A percentile compares a stretch with the other conserved stretches of the same genome.
Conservation (phyloP, 441 rosid species). For the Omphalea diandra region DNA sequence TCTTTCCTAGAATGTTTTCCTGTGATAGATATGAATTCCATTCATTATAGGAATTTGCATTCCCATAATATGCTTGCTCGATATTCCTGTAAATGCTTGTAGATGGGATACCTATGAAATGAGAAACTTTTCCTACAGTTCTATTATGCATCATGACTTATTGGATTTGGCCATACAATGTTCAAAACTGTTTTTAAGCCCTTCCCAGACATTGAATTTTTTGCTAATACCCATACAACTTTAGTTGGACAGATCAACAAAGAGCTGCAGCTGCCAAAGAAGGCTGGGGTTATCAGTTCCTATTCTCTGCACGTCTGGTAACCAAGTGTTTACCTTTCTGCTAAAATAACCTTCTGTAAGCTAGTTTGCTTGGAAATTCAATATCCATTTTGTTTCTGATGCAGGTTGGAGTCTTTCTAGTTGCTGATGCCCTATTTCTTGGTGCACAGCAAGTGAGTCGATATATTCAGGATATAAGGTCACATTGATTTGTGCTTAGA, state of each 20-base stretch:
- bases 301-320: constrained; percentile 84
- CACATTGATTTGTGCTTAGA: constrained; percentile 41
- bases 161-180: background rate
- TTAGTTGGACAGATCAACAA: constrained; percentile 97
- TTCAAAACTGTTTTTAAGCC: background rate
- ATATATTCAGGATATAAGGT: constrained; percentile 63
- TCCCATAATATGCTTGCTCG: background rate
- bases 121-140: background rate
- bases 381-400: constrained; percentile 19
- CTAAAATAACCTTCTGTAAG: background rate
- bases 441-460: constrained; percentile 69
- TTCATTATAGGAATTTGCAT: background rate
- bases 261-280: constrained; percentile 88
- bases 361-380: background rate
- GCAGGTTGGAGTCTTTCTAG: constrained; percentile 68
- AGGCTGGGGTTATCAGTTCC: constrained; percentile 84
- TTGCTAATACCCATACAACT: constrained; percentile 16
- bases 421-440: constrained; percentile 69
- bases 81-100: constrained; percentile 2
- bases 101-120: background rate
- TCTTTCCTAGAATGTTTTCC: background rate
- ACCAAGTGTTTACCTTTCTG: constrained; percentile 10
- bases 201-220: background rate
- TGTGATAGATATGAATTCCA: background rate
- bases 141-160: background rate